These are phyloP conservation scores for Apocynum venetum DNA, from an alignment of 257 asterid species.

Conservation along the genomic window DNA sequence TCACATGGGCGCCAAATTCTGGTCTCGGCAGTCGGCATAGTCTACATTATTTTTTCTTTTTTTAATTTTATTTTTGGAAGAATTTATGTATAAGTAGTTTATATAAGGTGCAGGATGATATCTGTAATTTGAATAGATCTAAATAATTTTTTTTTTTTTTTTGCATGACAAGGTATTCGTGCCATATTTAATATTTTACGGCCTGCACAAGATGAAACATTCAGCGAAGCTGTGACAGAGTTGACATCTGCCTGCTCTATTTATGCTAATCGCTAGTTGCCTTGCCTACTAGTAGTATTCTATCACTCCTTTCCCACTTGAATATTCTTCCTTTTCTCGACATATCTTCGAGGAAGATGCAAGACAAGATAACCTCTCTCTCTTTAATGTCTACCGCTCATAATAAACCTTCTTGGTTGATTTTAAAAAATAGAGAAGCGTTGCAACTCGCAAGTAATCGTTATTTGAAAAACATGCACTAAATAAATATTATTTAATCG, in stretches of 20 bases:
- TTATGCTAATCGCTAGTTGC: neutral
- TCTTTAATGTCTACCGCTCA: too few species aligned
- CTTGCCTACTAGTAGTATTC: neutral
- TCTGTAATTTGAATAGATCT: conserved; percentile 1
- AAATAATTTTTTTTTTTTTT: neutral
- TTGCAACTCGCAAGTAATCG: too few species aligned
- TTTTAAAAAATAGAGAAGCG: too few species aligned
- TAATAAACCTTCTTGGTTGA: too few species aligned
- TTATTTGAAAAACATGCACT: too few species aligned
- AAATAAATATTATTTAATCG: too few species aligned
- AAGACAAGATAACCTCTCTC: neutral
- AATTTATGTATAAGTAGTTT: too few species aligned
- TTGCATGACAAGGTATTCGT: neutral
- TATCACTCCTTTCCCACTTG: neutral
- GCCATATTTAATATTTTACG: neutral
- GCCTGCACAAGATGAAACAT: neutral
- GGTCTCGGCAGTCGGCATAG: neutral
- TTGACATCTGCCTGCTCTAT: neutral
- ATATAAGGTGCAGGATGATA: neutral
- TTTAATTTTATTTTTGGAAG: too few species aligned
- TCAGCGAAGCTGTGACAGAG: neutral
- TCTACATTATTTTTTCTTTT: neutral
- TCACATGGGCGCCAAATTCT: neutral
- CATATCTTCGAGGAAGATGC: neutral
- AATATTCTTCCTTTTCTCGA: too few species aligned